Evolutionary conservation across 2,329 filamentous ascomycete species (phyloP).

Genomic region (Aspergillus puulaauensis): DNA sequence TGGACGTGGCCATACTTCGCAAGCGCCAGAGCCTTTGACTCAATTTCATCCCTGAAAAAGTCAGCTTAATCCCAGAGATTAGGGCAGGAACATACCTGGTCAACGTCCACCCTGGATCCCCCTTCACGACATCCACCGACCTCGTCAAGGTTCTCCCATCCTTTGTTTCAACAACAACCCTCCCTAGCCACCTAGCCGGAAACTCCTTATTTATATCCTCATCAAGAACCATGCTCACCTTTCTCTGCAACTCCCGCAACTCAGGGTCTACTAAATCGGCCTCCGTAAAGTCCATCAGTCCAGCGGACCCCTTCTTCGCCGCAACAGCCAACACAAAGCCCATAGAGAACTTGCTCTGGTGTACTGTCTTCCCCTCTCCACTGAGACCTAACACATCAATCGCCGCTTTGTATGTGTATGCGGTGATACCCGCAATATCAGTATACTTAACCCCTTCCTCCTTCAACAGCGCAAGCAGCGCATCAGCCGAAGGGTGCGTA

Average conservation of each 20-base stretch:
- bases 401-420: constrained; percentile 31
- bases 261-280: constrained; percentile 22
- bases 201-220: constrained; percentile 28
- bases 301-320: constrained; percentile 32
- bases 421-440: constrained; percentile 29
- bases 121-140: constrained; percentile 27
- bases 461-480: constrained; percentile 27
- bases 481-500: constrained; percentile 33
- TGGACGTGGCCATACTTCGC: background rate
- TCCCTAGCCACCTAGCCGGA: constrained; percentile 29
- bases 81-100: constrained; percentile 21
- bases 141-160: constrained; percentile 14
- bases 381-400: constrained; percentile 30
- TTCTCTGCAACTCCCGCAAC: constrained; percentile 26
- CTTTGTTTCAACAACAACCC: constrained; percentile 24
- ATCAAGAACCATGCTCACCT: constrained; percentile 28
- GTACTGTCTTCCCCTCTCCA: constrained; percentile 30
- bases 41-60: background rate
- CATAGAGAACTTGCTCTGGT: constrained; percentile 37
- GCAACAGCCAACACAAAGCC: constrained; percentile 34
- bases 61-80: too few species aligned
- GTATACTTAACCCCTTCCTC: constrained; percentile 24
- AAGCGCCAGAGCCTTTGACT: background rate
- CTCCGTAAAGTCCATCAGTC: constrained; percentile 33
- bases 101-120: constrained; percentile 28